Evolutionary conservation across 225 moss, liverwort and hornwort species (phyloP), one percentile per base, ranked within the genome.

Genomic region (Marchantia polymorpha): DNA sequence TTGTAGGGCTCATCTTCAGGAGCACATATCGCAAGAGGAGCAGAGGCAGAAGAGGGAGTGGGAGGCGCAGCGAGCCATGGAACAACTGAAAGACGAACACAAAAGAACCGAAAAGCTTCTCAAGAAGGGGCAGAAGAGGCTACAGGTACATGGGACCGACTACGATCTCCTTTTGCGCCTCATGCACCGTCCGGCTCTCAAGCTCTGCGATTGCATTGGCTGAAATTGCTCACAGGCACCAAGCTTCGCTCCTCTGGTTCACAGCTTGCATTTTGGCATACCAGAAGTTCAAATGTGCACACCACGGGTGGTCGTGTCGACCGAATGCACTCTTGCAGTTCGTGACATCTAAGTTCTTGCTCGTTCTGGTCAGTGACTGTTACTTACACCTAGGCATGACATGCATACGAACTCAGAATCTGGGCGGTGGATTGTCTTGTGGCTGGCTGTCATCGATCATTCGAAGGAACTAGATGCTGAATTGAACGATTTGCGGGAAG

Each of bases 401-500:
- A 71, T 69, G n/a, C 49, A 50, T 51, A 29, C 27, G 30, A 75
- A 55, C 58, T 75, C 26, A 58, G 64, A 67, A 51, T 27, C 54
- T 75, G 14, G 74, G 54, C 54, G 52, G 56, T 75, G 29, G 74
- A 75, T 75, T 55, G 74, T 75, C 74, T 55, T 58, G 58, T 75
- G 58, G 55, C 54, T 79, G 69, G 29, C 51, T 79, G 69, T 53
- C 7, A 54, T 54, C 52, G 0, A 19, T 64, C 13, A 60, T 46
- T 22, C 56, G 15, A 69, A 93, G 93, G 90, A 91, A 78, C 88
- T 93, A 77, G 87, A 90, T 55, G 82, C 73, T 70, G 67, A 81
- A 78, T 71, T 91, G 73, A 89, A 83, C n/a, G 89, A 91, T 71
- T 80, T 93, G 76, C 91, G 89, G 70, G 25, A 87, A 74, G 83